Evolutionary conservation across 2,329 filamentous ascomycete genomes (phyloP), one percentile per base, ranked within the genome.

Genomic region (Ophiocordyceps robertsii): DNA sequence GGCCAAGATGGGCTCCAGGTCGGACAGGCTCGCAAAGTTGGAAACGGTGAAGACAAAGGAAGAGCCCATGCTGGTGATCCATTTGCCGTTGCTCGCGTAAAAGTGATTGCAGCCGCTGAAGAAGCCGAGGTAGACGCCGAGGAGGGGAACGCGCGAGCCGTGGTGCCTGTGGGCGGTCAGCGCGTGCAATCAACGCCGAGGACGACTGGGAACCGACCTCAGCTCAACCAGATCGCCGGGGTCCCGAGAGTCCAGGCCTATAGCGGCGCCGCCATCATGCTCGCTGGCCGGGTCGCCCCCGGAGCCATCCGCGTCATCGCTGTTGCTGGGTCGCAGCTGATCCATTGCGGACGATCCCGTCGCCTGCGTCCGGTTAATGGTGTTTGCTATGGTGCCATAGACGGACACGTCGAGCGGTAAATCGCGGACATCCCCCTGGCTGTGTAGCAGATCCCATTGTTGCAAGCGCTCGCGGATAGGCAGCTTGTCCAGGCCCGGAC

Each of bases 211-310:
- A 32, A 16, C 11, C 21, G 16, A 67, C 64, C 56, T 62, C 45
- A 74, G 49, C 50, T 76, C 72, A 21, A 77, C 60, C 37, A 77
- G 54, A 48, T 75, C 72, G 36, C 73, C 73, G 3, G 68, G 57
- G n/a, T 46, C 48, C 12, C 52, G 50, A 1, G 51, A 48, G 24
- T 50, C 53, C 11, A 54, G 47, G 7, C 55, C 54, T 24, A 59
- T 49, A 38, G 51, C 46, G 29, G 47, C 44, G 27, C 50, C 38
- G 31, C 56, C 57, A 11, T 45, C 47, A 43, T 56, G 57, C 10
- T 53, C 46, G 8, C 51, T 40, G 14, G 29, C 33, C 51, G 48
- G 39, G 14, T 36, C 9, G 33, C 33, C 33, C 6, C 13, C 17
- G 14, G n/a, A 36, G 2, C 17, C 33, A 17, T 36, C 6, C 24